These are phyloP conservation scores for Megacollybia marginata DNA, from an alignment of 768 basidiomycete genomes.

Conservation along the genomic window DNA sequence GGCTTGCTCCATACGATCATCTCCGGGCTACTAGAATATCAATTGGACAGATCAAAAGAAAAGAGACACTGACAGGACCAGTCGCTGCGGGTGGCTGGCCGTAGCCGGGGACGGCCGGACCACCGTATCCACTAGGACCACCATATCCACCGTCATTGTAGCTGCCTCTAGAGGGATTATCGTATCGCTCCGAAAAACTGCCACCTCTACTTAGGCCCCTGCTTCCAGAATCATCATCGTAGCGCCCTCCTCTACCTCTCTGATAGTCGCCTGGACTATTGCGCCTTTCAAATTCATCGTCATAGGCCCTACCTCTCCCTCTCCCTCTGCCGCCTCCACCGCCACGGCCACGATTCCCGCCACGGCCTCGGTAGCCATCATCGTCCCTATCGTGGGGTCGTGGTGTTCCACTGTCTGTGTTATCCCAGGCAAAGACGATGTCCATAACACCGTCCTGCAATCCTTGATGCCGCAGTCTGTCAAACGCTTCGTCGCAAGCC, in stretches of 20 bases:
- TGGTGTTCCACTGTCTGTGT: slow-evolving; percentile 44
- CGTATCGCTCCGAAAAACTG: slow-evolving; percentile 16
- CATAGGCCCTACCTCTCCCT: slow-evolving; percentile 33
- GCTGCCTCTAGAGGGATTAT: slow-evolving; percentile 15
- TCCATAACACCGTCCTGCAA: slow-evolving; percentile 86
- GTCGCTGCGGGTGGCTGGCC: slow-evolving; percentile 23
- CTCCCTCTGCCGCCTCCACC: slow-evolving; percentile 33
- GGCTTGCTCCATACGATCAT: slow-evolving; percentile 85
- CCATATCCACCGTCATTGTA: slow-evolving; percentile 1
- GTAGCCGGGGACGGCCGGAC: slow-evolving; percentile 13
- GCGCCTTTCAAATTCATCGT: slow-evolving; percentile 34
- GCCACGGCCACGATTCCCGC: slow-evolving; percentile 25
- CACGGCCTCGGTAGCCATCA: slow-evolving; percentile 26
- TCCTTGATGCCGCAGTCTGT: slow-evolving; percentile 71
- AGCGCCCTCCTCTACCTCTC: slow-evolving; percentile 28
- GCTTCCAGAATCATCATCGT: slow-evolving; percentile 33
- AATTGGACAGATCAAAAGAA: neutral
- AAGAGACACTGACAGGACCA: slow-evolving; percentile 12
- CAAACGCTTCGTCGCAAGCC: slow-evolving; percentile 75
- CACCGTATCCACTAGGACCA: too few species aligned
- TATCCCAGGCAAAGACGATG: slow-evolving; percentile 81
- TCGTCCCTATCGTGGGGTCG: slow-evolving; percentile 31
- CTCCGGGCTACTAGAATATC: slow-evolving; percentile 32
- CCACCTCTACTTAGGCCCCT: slow-evolving; percentile 19
- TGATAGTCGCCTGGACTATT: slow-evolving; percentile 43